phyloP scores from a whole-genome alignment of 768 basidiomycete species.

The Suillus occidentalis region DNA sequence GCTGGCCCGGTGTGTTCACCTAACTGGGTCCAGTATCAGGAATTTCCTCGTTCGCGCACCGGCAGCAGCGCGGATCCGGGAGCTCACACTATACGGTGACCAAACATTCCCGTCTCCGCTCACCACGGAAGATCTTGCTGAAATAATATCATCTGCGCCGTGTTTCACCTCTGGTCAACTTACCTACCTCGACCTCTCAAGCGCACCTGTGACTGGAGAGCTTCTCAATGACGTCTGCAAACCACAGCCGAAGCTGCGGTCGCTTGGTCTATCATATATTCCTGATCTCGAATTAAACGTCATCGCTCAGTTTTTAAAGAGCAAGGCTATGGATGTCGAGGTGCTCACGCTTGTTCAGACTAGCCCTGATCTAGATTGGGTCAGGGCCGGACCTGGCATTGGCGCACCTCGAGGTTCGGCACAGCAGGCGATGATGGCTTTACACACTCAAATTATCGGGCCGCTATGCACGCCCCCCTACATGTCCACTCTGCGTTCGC shows the following conservation, averaged over 20 bases:
- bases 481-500: constrained; percentile 50
- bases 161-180: constrained; percentile 76
- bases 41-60: constrained; percentile 70
- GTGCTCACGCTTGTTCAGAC: constrained; percentile 80
- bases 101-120: constrained; percentile 78
- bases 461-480: constrained; percentile 82
- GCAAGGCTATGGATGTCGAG: constrained; percentile 76
- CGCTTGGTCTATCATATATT: constrained; percentile 88
- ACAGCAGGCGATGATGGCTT: constrained; percentile 69
- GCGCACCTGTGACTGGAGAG: constrained; percentile 65
- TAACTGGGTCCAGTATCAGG: constrained; percentile 78
- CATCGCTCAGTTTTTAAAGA: constrained; percentile 66
- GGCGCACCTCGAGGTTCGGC: constrained; percentile 40
- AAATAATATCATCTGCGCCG: constrained; percentile 72
- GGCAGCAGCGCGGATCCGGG: constrained; percentile 58
- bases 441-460: constrained; percentile 77
- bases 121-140: constrained; percentile 58
- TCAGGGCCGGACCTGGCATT: constrained; percentile 33
- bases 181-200: constrained; percentile 89
- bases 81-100: constrained; percentile 90
- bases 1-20: constrained; percentile 80
- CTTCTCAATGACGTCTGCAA: constrained; percentile 51
- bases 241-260: constrained; percentile 74
- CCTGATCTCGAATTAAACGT: constrained; percentile 62
- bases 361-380: constrained; percentile 71